phyloP scores from a whole-genome alignment of 108 stramenopile genomes.

The Pseudonitzschia multistriata region DNA sequence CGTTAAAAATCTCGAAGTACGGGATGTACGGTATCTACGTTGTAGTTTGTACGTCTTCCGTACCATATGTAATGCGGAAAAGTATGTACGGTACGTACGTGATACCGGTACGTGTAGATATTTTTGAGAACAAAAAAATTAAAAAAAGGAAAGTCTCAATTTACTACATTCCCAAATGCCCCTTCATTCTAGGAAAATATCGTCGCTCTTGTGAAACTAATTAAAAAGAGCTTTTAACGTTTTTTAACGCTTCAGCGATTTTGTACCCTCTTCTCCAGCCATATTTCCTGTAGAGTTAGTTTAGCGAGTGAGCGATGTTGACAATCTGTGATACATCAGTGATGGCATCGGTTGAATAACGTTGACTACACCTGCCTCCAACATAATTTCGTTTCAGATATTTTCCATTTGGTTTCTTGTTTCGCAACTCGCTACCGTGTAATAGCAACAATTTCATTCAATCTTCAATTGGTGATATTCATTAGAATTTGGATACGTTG shows the following conservation, averaged over 20 bases:
- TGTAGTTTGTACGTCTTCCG: no score
- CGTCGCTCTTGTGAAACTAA: not conserved
- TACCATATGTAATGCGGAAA: no score
- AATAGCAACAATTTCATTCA: no score
- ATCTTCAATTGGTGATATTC: no score
- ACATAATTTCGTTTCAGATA: not conserved
- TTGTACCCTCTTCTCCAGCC: not conserved
- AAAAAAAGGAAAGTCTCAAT: no score
- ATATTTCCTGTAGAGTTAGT: not conserved
- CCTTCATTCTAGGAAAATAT: no score
- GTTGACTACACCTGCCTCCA: not conserved
- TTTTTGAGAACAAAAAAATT: not conserved
- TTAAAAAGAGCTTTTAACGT: not conserved
- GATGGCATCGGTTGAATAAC: not conserved
- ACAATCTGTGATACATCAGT: not conserved
- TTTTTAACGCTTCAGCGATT: conserved; percentile 1
- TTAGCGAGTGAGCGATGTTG: conserved; percentile 11
- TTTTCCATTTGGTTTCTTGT: not conserved
- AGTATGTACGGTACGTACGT: no score
- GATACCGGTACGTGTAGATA: no score
- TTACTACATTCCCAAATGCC: no score
- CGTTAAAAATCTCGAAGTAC: no score
- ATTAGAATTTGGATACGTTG: no score
- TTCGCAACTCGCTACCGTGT: not conserved
- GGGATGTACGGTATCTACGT: no score